phyloP scores from a whole-genome alignment of 768 basidiomycete species.

The Rhizopogon rudus region DNA sequence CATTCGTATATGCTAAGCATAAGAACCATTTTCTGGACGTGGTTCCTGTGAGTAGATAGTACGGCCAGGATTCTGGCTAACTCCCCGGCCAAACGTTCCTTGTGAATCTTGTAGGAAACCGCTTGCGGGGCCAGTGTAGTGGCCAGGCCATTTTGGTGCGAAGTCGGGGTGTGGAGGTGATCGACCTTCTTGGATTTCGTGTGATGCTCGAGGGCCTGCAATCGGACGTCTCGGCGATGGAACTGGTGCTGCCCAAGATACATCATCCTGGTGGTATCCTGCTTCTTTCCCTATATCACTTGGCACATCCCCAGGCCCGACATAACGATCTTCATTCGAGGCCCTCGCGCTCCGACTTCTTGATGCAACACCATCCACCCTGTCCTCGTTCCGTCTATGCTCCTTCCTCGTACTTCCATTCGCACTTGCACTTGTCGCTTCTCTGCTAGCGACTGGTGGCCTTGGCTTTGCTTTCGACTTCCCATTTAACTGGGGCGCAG shows the following conservation, averaged over 20 bases:
- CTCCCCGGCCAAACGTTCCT: constrained; percentile 32
- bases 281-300: constrained; percentile 19
- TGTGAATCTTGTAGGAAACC: constrained; percentile 43
- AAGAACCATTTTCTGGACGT: constrained; percentile 29
- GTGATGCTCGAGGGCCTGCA: constrained; percentile 11
- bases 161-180: constrained; percentile 10
- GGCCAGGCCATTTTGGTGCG: constrained; percentile 27
- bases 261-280: constrained; percentile 12
- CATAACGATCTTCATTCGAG: constrained; percentile 8
- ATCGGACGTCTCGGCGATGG: constrained; percentile 17
- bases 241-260: constrained; percentile 17
- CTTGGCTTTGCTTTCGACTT: constrained; percentile 37
- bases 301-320: constrained; percentile 18
- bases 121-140: constrained; percentile 46
- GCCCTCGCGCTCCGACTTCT: constrained; percentile 27
- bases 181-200: constrained; percentile 10
- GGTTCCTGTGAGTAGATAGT: constrained; percentile 58
- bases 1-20: constrained; percentile 12
- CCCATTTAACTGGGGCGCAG: constrained; percentile 21
- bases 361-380: constrained; percentile 17
- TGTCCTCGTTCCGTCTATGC: constrained; percentile 12
- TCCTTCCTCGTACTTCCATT: constrained; percentile 21
- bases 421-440: constrained; percentile 26
- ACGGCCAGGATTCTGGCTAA: constrained; percentile 48
- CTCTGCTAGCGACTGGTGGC: constrained; percentile 27